Evolutionary conservation across 2,329 filamentous ascomycete species (phyloP).

Genomic region (Apiospora marii): DNA sequence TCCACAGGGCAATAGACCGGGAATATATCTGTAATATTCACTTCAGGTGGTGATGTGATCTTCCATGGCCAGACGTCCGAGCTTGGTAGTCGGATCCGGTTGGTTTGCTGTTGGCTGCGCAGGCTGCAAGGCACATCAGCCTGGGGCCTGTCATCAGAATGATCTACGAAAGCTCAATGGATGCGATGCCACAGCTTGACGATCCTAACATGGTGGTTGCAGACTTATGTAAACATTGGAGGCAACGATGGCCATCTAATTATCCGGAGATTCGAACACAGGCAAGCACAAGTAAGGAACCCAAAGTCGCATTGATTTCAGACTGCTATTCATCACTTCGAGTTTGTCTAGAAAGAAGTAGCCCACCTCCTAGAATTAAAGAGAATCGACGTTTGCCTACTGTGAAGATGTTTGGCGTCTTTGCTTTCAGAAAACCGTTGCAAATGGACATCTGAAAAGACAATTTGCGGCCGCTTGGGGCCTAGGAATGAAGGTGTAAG

Average conservation of each 20-base stretch:
- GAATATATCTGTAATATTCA: neutral
- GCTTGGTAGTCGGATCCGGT: constrained; percentile 3
- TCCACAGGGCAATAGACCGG: neutral
- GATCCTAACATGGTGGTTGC: constrained; percentile 11
- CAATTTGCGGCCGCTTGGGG: neutral
- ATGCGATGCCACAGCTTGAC: neutral
- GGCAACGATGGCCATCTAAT: neutral
- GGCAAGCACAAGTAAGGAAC: neutral
- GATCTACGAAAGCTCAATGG: constrained; percentile 5
- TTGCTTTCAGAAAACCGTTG: neutral
- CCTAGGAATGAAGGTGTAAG: constrained; percentile 13
- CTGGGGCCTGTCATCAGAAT: neutral
- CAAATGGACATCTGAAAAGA: neutral
- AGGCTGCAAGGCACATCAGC: constrained; percentile 8
- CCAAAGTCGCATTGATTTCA: neutral
- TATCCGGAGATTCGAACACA: neutral
- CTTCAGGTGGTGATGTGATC: neutral
- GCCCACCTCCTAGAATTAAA: no score
- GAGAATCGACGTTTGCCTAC: no score
- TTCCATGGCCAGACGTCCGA: neutral
- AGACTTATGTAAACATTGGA: constrained; percentile 17
- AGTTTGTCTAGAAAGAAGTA: no score
- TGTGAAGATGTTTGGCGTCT: neutral
- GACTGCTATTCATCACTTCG: neutral
- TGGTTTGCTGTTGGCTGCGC: constrained; percentile 17